phyloP scores from a whole-genome alignment of 805 yeast genomes.

The Candida parachauliodes region DNA sequence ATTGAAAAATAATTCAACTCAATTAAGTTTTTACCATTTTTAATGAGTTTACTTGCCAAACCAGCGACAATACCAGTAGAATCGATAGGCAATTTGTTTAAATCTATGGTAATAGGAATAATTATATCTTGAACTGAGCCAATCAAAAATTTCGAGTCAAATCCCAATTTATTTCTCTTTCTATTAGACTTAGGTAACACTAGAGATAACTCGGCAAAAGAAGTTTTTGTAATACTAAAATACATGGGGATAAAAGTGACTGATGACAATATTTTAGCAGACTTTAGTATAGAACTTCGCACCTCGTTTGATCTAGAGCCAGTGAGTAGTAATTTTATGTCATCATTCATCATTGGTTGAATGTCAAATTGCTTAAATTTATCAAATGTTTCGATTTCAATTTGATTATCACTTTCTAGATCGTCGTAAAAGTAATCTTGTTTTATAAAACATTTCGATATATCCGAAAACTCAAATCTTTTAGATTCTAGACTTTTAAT shows the following conservation, averaged over 20 bases:
- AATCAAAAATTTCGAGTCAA: constrained; percentile 38
- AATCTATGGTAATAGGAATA: constrained; percentile 54
- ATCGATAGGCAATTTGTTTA: constrained; percentile 52
- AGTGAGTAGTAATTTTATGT: constrained; percentile 45
- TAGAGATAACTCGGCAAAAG: constrained; percentile 48
- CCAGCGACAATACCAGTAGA: constrained; percentile 67
- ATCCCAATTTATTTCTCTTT: constrained; percentile 36
- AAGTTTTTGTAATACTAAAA: constrained; percentile 52
- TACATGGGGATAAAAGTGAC: constrained; percentile 30
- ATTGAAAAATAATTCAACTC: constrained; percentile 61
- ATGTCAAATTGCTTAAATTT: constrained; percentile 35
- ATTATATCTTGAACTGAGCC: constrained; percentile 58
- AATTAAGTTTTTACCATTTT: constrained; percentile 26
- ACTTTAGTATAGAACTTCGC: constrained; percentile 36
- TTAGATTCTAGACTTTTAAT: constrained; percentile 40
- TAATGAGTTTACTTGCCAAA: constrained; percentile 48
- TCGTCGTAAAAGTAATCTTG: constrained; percentile 7
- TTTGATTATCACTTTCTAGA: constrained; percentile 1
- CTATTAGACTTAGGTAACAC: constrained; percentile 41
- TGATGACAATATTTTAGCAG: constrained; percentile 36
- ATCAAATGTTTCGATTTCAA: constrained; percentile 35
- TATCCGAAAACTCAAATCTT: constrained; percentile 42
- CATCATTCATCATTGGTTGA: constrained; percentile 41
- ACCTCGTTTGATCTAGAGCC: constrained; percentile 56
- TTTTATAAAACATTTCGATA: constrained; percentile 40